Conservation (phyloP, 116 monocot genomes). For the Dioscorea cayenensis region DNA sequence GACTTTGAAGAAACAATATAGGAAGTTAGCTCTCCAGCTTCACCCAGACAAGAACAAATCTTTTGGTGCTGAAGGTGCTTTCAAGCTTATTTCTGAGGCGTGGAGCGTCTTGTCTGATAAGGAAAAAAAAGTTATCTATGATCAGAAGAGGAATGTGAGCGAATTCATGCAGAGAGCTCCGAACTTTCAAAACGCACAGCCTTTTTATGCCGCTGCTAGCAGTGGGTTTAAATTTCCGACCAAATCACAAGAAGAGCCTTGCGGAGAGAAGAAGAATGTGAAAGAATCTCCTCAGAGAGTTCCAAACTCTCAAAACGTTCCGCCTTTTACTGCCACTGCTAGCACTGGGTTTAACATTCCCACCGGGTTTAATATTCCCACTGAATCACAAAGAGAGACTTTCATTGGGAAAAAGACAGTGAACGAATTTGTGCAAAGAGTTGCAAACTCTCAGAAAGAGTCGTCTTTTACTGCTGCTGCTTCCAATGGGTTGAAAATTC, state of each 20-base stretch:
- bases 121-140: constrained; percentile 40
- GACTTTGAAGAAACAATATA: constrained; percentile 66
- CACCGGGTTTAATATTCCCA: constrained; percentile 13
- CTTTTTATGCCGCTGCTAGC: constrained; percentile 1
- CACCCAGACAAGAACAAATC: constrained; percentile 93
- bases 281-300: constrained; percentile 10
- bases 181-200: constrained; percentile 10
- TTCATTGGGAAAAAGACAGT: too few species aligned
- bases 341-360: constrained; percentile 24
- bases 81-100: constrained; percentile 83
- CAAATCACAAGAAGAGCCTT: too few species aligned
- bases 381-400: too few species aligned
- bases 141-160: constrained; percentile 38
- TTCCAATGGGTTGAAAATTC: too few species aligned
- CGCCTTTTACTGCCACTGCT: constrained; percentile 3
- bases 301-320: constrained; percentile 12
- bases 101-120: constrained; percentile 73
- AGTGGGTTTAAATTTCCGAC: constrained; percentile 24
- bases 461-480: too few species aligned
- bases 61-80: constrained; percentile 81
- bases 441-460: too few species aligned
- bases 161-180: constrained; percentile 11
- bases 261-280: constrained; percentile 23
- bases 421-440: too few species aligned
- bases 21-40: constrained; percentile 67